Evolutionary conservation across 1,139 yeast genomes (phyloP).

Genomic region (Protomyces inundatus): DNA sequence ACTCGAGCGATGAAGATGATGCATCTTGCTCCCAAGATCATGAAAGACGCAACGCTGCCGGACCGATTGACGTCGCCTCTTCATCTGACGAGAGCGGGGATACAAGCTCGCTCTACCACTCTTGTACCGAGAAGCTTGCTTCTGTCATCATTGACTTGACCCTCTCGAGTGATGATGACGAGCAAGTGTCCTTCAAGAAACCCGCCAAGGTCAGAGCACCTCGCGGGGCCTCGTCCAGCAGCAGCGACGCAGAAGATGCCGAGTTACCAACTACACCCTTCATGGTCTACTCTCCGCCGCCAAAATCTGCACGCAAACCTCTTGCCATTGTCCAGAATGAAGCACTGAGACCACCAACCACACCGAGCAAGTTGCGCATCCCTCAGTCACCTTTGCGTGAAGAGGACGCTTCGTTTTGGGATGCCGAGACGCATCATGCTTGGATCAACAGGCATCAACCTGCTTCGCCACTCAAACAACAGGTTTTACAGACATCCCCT

Average conservation of each 20-base stretch:
- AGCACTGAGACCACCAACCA: not conserved
- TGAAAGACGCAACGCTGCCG: not conserved
- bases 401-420: slow-evolving; percentile 9
- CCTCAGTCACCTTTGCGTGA: slow-evolving; percentile 9
- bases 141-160: not conserved
- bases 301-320: not conserved
- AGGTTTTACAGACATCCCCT: not conserved
- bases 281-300: slow-evolving; percentile 7
- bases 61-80: not conserved
- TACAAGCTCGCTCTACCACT: not conserved
- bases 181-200: not conserved
- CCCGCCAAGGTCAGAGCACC: no score
- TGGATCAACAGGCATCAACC: not conserved
- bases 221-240: no score
- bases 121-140: not conserved
- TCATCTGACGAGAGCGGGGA: not conserved
- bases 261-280: not conserved
- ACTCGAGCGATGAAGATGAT: not conserved
- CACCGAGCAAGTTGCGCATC: not conserved
- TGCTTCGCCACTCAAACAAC: not conserved
- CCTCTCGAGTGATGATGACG: not conserved
- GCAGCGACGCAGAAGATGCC: not conserved
- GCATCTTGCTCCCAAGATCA: not conserved
- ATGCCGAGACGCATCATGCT: not conserved
- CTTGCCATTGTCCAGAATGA: not conserved